A percentile compares a stretch with the other conserved stretches of the same genome.
These are phyloP conservation scores for Sarocladium oryzae DNA, from an alignment of 2,329 filamentous ascomycete genomes.

Conservation along the genomic window DNA sequence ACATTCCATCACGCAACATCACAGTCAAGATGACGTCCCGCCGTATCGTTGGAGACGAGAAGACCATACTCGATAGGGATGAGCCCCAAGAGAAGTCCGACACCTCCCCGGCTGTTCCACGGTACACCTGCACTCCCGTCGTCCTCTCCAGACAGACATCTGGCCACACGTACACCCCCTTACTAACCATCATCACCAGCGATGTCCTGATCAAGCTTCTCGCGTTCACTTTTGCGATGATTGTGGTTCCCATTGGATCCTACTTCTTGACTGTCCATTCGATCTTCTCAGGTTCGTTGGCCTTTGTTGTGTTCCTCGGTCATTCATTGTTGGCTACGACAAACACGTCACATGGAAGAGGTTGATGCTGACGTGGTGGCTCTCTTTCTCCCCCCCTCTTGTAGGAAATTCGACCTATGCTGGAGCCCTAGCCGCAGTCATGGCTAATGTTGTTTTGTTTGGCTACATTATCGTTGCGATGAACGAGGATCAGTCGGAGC, in stretches of 20 bases:
- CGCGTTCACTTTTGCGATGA: slow-evolving; percentile 86
- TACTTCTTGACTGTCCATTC: slow-evolving; percentile 78
- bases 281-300: slow-evolving; percentile 64
- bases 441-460: slow-evolving; percentile 86
- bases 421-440: slow-evolving; percentile 75
- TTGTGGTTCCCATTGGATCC: slow-evolving; percentile 75
- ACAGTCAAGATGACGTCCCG: slow-evolving; percentile 57
- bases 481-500: slow-evolving; percentile 65
- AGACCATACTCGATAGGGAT: slow-evolving; percentile 58
- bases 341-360: not conserved
- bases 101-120: slow-evolving; percentile 76
- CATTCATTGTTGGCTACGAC: not conserved
- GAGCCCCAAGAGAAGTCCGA: slow-evolving; percentile 55
- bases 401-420: slow-evolving; percentile 84
- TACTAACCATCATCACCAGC: slow-evolving; percentile 33
- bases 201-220: slow-evolving; percentile 86
- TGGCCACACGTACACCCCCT: slow-evolving; percentile 4
- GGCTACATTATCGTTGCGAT: slow-evolving; percentile 90
- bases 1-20: not conserved
- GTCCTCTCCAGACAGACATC: slow-evolving; percentile 15
- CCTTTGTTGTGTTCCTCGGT: not conserved
- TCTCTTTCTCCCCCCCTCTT: too few relatives aligned
- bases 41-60: slow-evolving; percentile 59
- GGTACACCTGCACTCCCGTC: too few relatives aligned
- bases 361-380: not conserved